Conservation (phyloP, 768 basidiomycete genomes). For the Amanita phalloides region DNA sequence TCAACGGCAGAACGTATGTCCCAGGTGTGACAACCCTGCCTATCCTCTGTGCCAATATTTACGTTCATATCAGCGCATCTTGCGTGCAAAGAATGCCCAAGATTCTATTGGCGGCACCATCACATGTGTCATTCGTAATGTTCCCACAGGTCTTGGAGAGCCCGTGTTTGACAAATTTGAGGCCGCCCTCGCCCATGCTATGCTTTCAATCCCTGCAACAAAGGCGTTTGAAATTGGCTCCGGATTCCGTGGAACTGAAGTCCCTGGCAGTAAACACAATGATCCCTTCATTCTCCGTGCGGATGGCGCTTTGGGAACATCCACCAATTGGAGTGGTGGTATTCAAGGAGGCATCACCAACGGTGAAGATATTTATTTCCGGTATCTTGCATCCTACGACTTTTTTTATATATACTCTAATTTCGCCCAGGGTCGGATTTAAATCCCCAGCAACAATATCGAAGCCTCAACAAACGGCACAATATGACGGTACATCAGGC, state of each 20-base stretch:
- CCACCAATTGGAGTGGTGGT: conserved; percentile 94
- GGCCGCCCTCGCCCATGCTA: conserved; percentile 90
- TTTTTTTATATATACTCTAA: neutral
- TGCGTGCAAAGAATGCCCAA: conserved; percentile 79
- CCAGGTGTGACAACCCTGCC: conserved; percentile 35
- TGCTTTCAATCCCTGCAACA: conserved; percentile 98
- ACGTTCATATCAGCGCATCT: conserved; percentile 55
- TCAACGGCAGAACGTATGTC: conserved; percentile 90
- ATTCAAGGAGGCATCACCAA: conserved; percentile 98
- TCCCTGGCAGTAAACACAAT: conserved; percentile 90
- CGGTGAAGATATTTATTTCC: conserved; percentile 95
- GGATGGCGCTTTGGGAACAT: conserved; percentile 70
- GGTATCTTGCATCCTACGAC: conserved; percentile 28
- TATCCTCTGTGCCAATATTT: neutral
- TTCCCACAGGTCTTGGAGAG: conserved; percentile 89
- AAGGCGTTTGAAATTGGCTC: conserved; percentile 98
- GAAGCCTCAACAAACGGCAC: conserved; percentile 79
- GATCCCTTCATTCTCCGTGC: conserved; percentile 64
- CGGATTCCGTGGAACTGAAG: conserved; percentile 90
- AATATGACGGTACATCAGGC: conserved; percentile 88
- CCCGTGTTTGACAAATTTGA: conserved; percentile 99
- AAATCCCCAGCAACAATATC: conserved; percentile 98
- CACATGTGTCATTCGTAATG: conserved; percentile 89
- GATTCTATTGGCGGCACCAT: conserved; percentile 99
- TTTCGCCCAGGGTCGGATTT: conserved; percentile 68